Evolutionary conservation across 768 basidiomycete species (phyloP).

Genomic region (Leccinum fibrillosum): DNA sequence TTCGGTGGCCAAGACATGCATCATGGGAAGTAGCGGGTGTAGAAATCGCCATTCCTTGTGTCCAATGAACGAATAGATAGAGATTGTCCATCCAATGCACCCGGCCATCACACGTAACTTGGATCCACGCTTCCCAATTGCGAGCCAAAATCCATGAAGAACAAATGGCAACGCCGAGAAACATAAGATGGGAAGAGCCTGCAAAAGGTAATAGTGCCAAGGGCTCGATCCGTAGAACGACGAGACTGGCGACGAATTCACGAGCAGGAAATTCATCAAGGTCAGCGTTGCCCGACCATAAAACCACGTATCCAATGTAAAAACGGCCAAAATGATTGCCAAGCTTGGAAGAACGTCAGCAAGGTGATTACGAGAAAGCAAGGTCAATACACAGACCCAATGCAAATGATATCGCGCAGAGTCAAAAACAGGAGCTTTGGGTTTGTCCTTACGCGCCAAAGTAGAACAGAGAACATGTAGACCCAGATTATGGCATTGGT

Average conservation of each 20-base stretch:
- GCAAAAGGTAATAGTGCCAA: constrained; percentile 87
- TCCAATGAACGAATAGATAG: constrained; percentile 72
- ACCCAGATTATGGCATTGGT: constrained; percentile 88
- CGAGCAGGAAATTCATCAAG: constrained; percentile 74
- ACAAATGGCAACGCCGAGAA: constrained; percentile 72
- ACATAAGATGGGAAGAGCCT: constrained; percentile 81
- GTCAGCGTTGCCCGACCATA: constrained; percentile 69
- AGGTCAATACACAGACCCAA: constrained; percentile 43
- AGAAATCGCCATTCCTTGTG: constrained; percentile 99
- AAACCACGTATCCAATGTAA: constrained; percentile 66
- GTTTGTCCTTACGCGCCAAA: constrained; percentile 50
- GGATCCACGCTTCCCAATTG: constrained; percentile 16
- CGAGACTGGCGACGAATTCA: constrained; percentile 83
- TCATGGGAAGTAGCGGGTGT: constrained; percentile 82
- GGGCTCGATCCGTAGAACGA: constrained; percentile 87
- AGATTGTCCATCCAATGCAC: constrained; percentile 57
- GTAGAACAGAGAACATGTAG: constrained; percentile 57
- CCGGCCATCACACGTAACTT: constrained; percentile 45
- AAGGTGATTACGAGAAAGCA: neutral
- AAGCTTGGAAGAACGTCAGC: constrained; percentile 17
- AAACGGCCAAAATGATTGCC: constrained; percentile 27
- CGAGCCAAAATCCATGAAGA: constrained; percentile 53
- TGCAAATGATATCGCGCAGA: constrained; percentile 36
- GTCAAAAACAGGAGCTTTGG: constrained; percentile 30
- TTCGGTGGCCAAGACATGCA: constrained; percentile 76